A percentile compares a stretch with the other conserved stretches of the same genome.
Evolutionary conservation across 805 yeast genomes (phyloP).

Genomic region (Wickerhamomyces canadensis): DNA sequence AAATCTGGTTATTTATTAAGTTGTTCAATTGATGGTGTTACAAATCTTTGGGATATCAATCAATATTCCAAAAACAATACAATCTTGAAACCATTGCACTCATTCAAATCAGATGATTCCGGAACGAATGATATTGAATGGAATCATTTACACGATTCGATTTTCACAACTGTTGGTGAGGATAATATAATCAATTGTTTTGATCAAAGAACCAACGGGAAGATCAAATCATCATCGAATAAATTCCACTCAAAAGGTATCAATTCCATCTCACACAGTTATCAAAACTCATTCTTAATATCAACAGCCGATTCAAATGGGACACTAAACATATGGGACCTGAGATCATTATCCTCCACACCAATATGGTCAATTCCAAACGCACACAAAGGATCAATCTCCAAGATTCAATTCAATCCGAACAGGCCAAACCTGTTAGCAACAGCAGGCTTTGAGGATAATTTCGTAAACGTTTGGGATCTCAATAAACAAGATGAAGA

Average conservation of each 20-base stretch:
- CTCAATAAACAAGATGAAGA: constrained; percentile 27
- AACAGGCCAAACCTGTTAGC: constrained; percentile 48
- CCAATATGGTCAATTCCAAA: constrained; percentile 26
- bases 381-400: constrained; percentile 49
- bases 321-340: constrained; percentile 54
- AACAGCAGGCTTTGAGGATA: constrained; percentile 60
- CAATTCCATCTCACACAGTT: constrained; percentile 58
- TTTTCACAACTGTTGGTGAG: constrained; percentile 68
- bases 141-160: constrained; percentile 53
- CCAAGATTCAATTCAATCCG: constrained; percentile 73
- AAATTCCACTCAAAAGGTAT: constrained; percentile 33
- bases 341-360: constrained; percentile 38
- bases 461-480: constrained; percentile 60
- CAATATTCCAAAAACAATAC: constrained; percentile 24
- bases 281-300: constrained; percentile 46
- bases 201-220: constrained; percentile 41
- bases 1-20: constrained; percentile 54
- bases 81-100: constrained; percentile 2
- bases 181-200: constrained; percentile 42
- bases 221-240: constrained; percentile 5
- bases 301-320: constrained; percentile 69
- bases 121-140: constrained; percentile 74
- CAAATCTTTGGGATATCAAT: constrained; percentile 65
- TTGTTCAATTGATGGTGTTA: constrained; percentile 58
- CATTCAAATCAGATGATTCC: constrained; percentile 28